phyloP scores from a whole-genome alignment of 371 early-diverging fungal genomes.

The Blakeslea trispora region DNA sequence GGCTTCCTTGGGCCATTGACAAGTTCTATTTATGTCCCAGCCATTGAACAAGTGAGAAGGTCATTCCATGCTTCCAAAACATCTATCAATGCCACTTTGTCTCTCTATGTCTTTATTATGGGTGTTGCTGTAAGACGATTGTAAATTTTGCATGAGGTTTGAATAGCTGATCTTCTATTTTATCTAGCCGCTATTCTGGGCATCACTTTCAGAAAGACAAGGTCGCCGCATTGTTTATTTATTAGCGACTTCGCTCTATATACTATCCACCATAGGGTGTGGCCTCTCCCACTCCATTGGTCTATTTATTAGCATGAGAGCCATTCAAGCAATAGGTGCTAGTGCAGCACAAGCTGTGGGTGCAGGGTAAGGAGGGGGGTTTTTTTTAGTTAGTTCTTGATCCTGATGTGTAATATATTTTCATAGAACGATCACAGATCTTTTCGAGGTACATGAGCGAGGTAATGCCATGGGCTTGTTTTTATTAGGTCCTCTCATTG shows the following conservation, averaged over 20 bases:
- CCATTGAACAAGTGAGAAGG: constrained; percentile 39
- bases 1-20: constrained; percentile 53
- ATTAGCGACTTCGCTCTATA: constrained; percentile 57
- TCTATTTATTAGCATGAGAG: constrained; percentile 60
- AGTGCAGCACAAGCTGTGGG: constrained; percentile 75
- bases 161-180: neutral
- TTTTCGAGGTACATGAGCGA: constrained; percentile 35
- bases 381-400: no score
- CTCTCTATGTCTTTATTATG: constrained; percentile 43
- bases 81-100: constrained; percentile 46
- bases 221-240: constrained; percentile 69
- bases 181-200: constrained; percentile 66
- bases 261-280: constrained; percentile 64
- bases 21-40: constrained; percentile 53
- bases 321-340: constrained; percentile 71
- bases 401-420: no score
- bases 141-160: neutral
- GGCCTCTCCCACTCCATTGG: constrained; percentile 57
- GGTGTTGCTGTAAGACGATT: constrained; percentile 43
- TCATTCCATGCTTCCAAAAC: constrained; percentile 36
- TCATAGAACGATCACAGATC: constrained; percentile 39
- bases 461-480: constrained; percentile 66
- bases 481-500: constrained; percentile 59
- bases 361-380: constrained; percentile 62
- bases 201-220: constrained; percentile 65